Base-by-base conservation (phyloP, 179 eudicot species). In the Silene coronaria region DNA sequence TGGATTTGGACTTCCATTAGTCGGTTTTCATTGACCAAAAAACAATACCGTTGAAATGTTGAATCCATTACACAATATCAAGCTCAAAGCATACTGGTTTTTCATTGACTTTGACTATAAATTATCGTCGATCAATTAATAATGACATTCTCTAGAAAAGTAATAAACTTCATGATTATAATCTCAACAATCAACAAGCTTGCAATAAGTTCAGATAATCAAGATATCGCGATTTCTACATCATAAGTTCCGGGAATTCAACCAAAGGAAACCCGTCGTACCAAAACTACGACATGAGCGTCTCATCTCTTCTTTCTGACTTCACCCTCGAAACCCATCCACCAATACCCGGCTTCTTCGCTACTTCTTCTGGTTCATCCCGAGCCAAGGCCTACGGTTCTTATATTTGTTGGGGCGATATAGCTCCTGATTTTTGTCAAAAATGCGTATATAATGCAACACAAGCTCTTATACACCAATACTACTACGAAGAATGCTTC, bases 401-500 rank as follows among this genome's bases (percentile, higher is more conserved):
- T 3, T 85, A 80, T 46, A 71, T 82, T 8, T 80, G 85, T 46
- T 77, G 87, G 17, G 85, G 78, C 4, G 82, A 85, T 62, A 9
- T 78, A 2, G 28, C 62, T 6, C 3, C 67, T 0, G 2, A 34
- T 2, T n/a, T 57, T 1, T 82, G 85, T 19, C 71, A 78, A 21
- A 76, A 67, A 32, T 85, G 85, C 30, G 75, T 77, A 23, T 8
- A 27, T 1, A 27, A 71, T 26, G 51, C 45, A 1, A 51, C 80
- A 4, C 28, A 32, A 26, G 45, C 12, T 2, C 66, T 77, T 9
- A 1, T 36, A 13, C 34, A 51, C 12, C 38, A 19, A 30, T 64
- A 63, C 12, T 19, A 22, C 21, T 13, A 61, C 32, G 8, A 13
- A 6, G 75, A 77, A 27, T 71, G 80, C 22, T 24, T 42, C 36